phyloP scores from a whole-genome alignment of 768 basidiomycete species.

The Boletus rubroflammeus region DNA sequence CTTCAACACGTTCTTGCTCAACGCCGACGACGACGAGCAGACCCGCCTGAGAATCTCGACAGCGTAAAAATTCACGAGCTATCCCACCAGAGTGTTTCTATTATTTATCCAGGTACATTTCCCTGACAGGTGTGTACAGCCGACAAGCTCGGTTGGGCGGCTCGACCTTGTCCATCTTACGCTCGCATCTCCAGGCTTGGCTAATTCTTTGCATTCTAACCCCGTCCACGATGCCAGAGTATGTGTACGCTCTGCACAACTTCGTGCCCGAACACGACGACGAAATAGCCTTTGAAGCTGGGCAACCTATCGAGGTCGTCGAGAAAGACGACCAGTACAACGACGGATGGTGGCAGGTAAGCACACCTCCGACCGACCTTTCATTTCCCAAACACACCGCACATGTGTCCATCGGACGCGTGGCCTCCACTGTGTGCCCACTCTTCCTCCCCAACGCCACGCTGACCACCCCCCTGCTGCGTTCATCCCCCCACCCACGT shows the following conservation, averaged over 20 bases:
- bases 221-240: conserved; percentile 57
- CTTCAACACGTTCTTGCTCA: conserved; percentile 2
- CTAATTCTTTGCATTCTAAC: neutral
- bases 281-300: conserved; percentile 81
- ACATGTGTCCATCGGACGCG: conserved; percentile 3
- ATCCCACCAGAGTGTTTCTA: neutral
- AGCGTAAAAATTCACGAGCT: neutral
- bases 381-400: conserved; percentile 9
- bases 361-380: conserved; percentile 1
- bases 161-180: neutral
- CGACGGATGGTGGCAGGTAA: conserved; percentile 95
- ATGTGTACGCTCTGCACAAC: conserved; percentile 85
- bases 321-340: conserved; percentile 91
- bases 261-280: conserved; percentile 93
- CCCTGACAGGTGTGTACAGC: conserved; percentile 1
- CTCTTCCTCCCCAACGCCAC: conserved; percentile 2
- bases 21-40: conserved; percentile 16
- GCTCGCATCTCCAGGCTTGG: neutral
- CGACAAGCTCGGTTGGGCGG: neutral
- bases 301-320: conserved; percentile 84
- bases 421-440: conserved; percentile 3
- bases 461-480: conserved; percentile 1
- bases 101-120: neutral
- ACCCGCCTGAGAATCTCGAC: conserved; percentile 4
- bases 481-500: conserved; percentile 15